phyloP scores from a whole-genome alignment of 2,329 filamentous ascomycete genomes.

The Neobulgaria alba region DNA sequence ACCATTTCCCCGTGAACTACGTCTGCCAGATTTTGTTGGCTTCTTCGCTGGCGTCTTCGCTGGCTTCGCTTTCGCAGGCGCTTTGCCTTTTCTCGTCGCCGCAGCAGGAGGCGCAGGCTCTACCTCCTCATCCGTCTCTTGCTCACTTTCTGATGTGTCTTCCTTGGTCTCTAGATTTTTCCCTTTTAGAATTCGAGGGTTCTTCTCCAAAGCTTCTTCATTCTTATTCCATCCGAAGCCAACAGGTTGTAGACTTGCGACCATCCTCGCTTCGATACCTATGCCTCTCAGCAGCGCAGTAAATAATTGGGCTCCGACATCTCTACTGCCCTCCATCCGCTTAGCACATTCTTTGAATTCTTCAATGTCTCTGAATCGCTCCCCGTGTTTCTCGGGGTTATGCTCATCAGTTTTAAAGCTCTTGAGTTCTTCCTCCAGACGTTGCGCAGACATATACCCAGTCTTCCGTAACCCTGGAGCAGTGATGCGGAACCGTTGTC shows the following conservation, averaged over 20 bases:
- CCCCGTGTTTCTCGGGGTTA: slow-evolving; percentile 62
- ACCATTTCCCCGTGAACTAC: slow-evolving; percentile 20
- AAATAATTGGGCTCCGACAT: slow-evolving; percentile 83
- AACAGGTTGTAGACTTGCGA: slow-evolving; percentile 74
- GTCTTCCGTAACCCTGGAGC: slow-evolving; percentile 77
- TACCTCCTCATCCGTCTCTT: neutral
- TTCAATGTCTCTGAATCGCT: slow-evolving; percentile 57
- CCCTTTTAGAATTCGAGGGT: slow-evolving; percentile 29
- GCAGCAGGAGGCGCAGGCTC: neutral
- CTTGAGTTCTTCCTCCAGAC: slow-evolving; percentile 64
- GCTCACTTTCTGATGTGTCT: slow-evolving; percentile 7
- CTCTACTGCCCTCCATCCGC: slow-evolving; percentile 69
- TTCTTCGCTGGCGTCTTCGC: slow-evolving; percentile 12
- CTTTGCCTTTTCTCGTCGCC: slow-evolving; percentile 22
- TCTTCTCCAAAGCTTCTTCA: slow-evolving; percentile 59
- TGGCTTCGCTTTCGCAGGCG: slow-evolving; percentile 18
- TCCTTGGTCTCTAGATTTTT: slow-evolving; percentile 27
- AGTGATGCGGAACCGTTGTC: slow-evolving; percentile 68
- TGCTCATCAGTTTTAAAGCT: slow-evolving; percentile 56
- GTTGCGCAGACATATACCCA: slow-evolving; percentile 75
- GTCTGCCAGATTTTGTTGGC: slow-evolving; percentile 14
- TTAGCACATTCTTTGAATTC: slow-evolving; percentile 63
- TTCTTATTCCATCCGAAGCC: slow-evolving; percentile 87
- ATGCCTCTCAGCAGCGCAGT: slow-evolving; percentile 74
- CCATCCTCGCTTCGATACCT: slow-evolving; percentile 73